These are phyloP conservation scores for Chloris gayana DNA, from an alignment of 176 grass and related monocot species.

Conservation along the genomic window DNA sequence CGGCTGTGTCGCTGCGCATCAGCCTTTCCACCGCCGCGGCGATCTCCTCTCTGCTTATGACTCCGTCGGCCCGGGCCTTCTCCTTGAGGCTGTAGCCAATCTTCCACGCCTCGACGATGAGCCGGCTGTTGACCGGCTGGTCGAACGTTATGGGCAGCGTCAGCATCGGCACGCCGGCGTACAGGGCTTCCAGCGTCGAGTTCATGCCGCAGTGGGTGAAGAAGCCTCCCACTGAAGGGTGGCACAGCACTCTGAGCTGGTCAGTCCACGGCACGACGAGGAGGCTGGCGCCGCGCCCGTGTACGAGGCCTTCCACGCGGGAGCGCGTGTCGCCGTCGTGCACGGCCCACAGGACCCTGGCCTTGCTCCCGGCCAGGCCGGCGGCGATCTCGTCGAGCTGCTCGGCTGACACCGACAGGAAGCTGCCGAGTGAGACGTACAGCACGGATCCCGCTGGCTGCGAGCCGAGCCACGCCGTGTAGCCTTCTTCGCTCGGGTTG, in stretches of 20 bases:
- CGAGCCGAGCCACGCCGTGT: slow-evolving; percentile 42
- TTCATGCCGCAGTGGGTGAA: slow-evolving; percentile 63
- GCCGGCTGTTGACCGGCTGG: slow-evolving; percentile 38
- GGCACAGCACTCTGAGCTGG: slow-evolving; percentile 50
- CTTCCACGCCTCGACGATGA: slow-evolving; percentile 43
- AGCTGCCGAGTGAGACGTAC: slow-evolving; percentile 63
- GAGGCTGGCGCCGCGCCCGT: no score
- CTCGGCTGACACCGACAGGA: slow-evolving; percentile 35
- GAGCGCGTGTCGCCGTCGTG: slow-evolving; percentile 4
- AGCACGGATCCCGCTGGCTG: slow-evolving; percentile 39
- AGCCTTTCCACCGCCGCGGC: slow-evolving; percentile 21
- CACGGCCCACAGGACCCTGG: slow-evolving; percentile 51
- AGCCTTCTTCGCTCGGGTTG: neutral
- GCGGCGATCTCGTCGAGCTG: slow-evolving; percentile 50
- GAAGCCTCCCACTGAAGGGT: slow-evolving; percentile 45
- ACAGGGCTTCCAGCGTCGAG: slow-evolving; percentile 42
- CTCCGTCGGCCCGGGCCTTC: neutral
- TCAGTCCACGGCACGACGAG: slow-evolving; percentile 44
- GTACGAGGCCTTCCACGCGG: neutral
- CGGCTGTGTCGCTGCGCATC: slow-evolving; percentile 21
- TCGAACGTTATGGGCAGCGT: slow-evolving; percentile 41
- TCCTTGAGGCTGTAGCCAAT: slow-evolving; percentile 32
- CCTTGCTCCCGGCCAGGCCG: slow-evolving; percentile 26
- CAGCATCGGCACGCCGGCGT: slow-evolving; percentile 50
- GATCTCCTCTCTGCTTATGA: slow-evolving; percentile 39